These are phyloP conservation scores for Ceratocystis ficicola DNA, from an alignment of 2,329 filamentous ascomycete species.

Conservation along the genomic window DNA sequence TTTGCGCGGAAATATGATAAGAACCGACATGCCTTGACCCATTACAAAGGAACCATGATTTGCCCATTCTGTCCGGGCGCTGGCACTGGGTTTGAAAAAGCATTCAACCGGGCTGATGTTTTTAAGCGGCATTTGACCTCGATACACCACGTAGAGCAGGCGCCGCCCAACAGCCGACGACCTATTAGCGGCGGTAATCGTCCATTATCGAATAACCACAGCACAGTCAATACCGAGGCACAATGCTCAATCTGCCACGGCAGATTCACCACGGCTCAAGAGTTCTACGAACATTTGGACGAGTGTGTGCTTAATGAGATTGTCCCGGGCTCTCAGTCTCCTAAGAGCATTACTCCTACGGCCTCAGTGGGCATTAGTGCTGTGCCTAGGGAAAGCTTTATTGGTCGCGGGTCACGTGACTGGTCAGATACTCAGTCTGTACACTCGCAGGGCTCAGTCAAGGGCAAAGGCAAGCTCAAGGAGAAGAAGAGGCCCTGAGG, in stretches of 20 bases:
- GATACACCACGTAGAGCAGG: slow-evolving; percentile 89
- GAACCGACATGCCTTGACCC: slow-evolving; percentile 88
- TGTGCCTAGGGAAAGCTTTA: not conserved
- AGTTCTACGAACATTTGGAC: slow-evolving; percentile 93
- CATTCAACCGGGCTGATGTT: slow-evolving; percentile 90
- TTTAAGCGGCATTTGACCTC: slow-evolving; percentile 93
- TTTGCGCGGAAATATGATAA: slow-evolving; percentile 98
- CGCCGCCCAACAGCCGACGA: slow-evolving; percentile 77
- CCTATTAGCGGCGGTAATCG: slow-evolving; percentile 35
- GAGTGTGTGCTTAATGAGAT: slow-evolving; percentile 50
- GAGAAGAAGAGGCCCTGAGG: slow-evolving; percentile 13
- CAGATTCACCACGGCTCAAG: slow-evolving; percentile 71
- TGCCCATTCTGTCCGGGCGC: slow-evolving; percentile 90
- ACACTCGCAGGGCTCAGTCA: slow-evolving; percentile 14
- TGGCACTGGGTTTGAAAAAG: slow-evolving; percentile 80
- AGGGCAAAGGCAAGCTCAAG: slow-evolving; percentile 18
- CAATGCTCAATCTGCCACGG: slow-evolving; percentile 84
- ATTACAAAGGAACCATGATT: slow-evolving; percentile 97
- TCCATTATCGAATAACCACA: slow-evolving; percentile 21
- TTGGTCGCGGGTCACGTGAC: not conserved
- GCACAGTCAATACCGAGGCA: slow-evolving; percentile 34
- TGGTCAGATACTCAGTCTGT: slow-evolving; percentile 17
- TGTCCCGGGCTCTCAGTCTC: slow-evolving; percentile 31
- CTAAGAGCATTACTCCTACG: slow-evolving; percentile 1
- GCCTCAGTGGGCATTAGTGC: not conserved